Evolutionary conservation across 2,329 filamentous ascomycete genomes (phyloP).

Genomic region (Zasmidium angulare): DNA sequence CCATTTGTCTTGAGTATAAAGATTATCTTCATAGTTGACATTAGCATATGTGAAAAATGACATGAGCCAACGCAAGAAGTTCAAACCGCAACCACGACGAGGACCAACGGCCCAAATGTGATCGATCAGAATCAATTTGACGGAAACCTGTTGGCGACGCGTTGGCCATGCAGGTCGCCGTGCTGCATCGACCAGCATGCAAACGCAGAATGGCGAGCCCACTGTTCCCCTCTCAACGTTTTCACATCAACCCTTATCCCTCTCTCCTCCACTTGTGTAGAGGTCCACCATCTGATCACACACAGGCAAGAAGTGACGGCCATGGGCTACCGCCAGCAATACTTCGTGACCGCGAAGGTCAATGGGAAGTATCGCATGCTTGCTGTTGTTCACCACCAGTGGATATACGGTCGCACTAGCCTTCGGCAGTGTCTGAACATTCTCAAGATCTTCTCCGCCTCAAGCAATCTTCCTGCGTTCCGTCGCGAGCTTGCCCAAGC

Average conservation of each 20-base stretch:
- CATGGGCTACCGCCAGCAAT: background rate
- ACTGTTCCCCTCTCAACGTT: background rate
- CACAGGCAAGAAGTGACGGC: background rate
- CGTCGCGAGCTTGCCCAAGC: background rate
- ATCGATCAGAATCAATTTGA: too few relatives aligned
- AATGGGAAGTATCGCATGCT: background rate
- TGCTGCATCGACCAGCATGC: background rate
- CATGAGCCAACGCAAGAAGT: background rate
- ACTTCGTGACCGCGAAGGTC: background rate
- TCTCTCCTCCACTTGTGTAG: too few relatives aligned
- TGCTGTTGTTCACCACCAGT: background rate
- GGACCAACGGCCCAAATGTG: too few relatives aligned
- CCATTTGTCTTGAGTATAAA: background rate
- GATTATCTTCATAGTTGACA: background rate
- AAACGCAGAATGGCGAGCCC: background rate
- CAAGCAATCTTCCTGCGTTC: background rate
- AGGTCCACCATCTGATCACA: background rate
- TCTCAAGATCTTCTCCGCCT: background rate
- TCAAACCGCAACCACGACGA: too few relatives aligned
- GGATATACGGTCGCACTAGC: background rate
- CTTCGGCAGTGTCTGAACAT: background rate
- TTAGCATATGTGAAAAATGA: background rate
- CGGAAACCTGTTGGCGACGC: too few relatives aligned
- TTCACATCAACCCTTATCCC: too few relatives aligned
- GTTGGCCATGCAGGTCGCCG: too few relatives aligned